phyloP scores from a whole-genome alignment of 1,139 yeast species.

The Blastobotrys malaysiensis region DNA sequence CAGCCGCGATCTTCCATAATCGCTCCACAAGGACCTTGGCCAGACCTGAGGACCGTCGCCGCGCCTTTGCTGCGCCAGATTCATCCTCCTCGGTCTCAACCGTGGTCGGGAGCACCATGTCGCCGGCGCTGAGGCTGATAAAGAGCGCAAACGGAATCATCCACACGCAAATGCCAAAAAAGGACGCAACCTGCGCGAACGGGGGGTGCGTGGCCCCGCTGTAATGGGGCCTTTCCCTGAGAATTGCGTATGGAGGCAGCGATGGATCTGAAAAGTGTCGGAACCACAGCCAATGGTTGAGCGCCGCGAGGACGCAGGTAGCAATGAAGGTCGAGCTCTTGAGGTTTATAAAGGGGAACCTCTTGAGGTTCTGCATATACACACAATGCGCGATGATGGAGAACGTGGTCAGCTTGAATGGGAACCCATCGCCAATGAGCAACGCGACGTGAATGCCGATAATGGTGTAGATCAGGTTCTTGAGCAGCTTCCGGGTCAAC shows the following conservation, averaged over 20 bases:
- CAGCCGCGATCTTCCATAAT: conserved; percentile 47
- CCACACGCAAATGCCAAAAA: conserved; percentile 93
- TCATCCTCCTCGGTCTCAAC: conserved; percentile 26
- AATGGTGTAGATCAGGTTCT: conserved; percentile 55
- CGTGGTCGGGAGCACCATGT: conserved; percentile 66
- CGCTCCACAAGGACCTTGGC: conserved; percentile 61
- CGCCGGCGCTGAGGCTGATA: conserved; percentile 89
- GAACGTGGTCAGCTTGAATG: conserved; percentile 57
- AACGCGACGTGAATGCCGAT: conserved; percentile 51
- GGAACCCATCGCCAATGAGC: conserved; percentile 70
- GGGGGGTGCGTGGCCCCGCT: conserved; percentile 61
- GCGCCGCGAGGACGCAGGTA: conserved; percentile 66
- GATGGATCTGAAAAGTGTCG: conserved; percentile 69
- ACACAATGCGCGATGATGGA: conserved; percentile 66
- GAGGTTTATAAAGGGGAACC: conserved; percentile 79
- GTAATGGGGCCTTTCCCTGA: conserved; percentile 30
- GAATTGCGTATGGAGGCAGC: conserved; percentile 40
- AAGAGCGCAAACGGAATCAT: conserved; percentile 87
- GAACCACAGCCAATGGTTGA: conserved; percentile 90
- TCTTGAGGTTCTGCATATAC: conserved; percentile 68
- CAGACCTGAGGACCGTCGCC: conserved; percentile 44
- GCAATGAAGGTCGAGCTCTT: conserved; percentile 62
- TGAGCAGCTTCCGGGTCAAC: conserved; percentile 67
- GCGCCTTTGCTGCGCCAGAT: conserved; percentile 30
- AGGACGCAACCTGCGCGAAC: conserved; percentile 85